Percentiles rank a stretch among this genome's conserved stretches.
These are phyloP conservation scores for Tremella mesenterica DNA, from an alignment of 768 basidiomycete genomes.

Conservation along the genomic window DNA sequence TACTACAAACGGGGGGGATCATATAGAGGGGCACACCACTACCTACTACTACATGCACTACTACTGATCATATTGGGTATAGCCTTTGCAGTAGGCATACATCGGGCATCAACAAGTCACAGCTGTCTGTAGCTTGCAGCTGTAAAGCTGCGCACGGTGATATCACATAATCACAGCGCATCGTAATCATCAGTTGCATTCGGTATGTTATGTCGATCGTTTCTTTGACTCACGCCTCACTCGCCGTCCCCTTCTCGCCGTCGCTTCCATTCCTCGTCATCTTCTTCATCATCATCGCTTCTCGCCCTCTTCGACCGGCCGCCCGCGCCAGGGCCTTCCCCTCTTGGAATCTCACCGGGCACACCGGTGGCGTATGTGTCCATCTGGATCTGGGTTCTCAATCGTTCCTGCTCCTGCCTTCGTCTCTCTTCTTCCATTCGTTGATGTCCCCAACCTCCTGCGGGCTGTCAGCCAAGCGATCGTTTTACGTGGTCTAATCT, in stretches of 20 bases:
- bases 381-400: constrained; percentile 33
- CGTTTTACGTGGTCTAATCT: constrained; percentile 48
- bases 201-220: too few relatives aligned
- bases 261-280: constrained; percentile 35
- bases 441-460: constrained; percentile 42
- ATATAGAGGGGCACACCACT: too few relatives aligned
- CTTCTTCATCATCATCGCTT: constrained; percentile 35
- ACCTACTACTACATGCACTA: too few relatives aligned
- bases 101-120: too few relatives aligned
- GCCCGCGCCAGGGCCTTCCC: constrained; percentile 15
- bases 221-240: not conserved
- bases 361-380: constrained; percentile 35
- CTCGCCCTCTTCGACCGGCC: constrained; percentile 29
- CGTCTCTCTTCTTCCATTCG: constrained; percentile 30
- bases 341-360: constrained; percentile 33
- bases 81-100: too few relatives aligned
- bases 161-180: too few relatives aligned
- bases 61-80: too few relatives aligned
- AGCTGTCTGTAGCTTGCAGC: too few relatives aligned
- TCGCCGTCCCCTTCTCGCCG: constrained; percentile 25
- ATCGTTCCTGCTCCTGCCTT: constrained; percentile 31
- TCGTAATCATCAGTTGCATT: too few relatives aligned
- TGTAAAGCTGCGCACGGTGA: too few relatives aligned
- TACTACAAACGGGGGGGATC: too few relatives aligned
- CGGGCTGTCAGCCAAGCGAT: constrained; percentile 6